Percentiles rank a stretch among this genome's conserved stretches.
Conservation (phyloP, 495 filamentous ascomycete species). For the Penicillium paxilli region DNA sequence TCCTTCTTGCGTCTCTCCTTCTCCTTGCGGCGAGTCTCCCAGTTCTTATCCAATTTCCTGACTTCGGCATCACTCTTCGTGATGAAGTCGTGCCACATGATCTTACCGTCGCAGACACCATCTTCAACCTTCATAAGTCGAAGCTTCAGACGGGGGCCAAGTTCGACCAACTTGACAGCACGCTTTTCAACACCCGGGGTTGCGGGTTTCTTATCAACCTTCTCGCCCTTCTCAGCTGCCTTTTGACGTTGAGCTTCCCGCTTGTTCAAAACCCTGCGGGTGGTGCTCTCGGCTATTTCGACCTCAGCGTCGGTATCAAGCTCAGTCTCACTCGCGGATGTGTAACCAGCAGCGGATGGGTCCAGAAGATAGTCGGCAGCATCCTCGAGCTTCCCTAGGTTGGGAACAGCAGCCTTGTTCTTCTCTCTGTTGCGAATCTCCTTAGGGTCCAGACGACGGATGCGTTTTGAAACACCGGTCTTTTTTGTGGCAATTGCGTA, state of each 20-base stretch:
- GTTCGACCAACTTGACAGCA: constrained; percentile 85
- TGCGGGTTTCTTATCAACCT: constrained; percentile 23
- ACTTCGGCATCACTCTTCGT: constrained; percentile 78
- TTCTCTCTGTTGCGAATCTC: constrained; percentile 66
- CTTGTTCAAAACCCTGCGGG: constrained; percentile 69
- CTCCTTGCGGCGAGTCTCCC: constrained; percentile 74
- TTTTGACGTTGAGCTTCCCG: constrained; percentile 57
- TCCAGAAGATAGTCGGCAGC: constrained; percentile 94
- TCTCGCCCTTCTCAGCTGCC: constrained; percentile 38
- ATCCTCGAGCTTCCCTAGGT: constrained; percentile 87
- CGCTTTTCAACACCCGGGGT: constrained; percentile 67
- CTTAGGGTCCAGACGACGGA: constrained; percentile 87
- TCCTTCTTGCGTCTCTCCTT: constrained; percentile 78
- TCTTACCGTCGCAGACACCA: constrained; percentile 82
- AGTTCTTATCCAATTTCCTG: constrained; percentile 72
- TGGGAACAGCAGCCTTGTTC: constrained; percentile 70
- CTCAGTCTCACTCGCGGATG: constrained; percentile 90
- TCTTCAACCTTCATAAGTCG: constrained; percentile 96
- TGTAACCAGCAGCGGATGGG: constrained; percentile 82
- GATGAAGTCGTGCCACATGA: constrained; percentile 97
- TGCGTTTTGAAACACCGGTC: constrained; percentile 76
- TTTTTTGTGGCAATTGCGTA: constrained; percentile 91
- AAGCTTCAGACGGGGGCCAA: constrained; percentile 87
- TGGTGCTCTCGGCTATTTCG: constrained; percentile 74
- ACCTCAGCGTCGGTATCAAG: constrained; percentile 94